These are phyloP conservation scores for Starmerella stigmatis DNA, from an alignment of 805 yeast genomes.

Conservation along the genomic window DNA sequence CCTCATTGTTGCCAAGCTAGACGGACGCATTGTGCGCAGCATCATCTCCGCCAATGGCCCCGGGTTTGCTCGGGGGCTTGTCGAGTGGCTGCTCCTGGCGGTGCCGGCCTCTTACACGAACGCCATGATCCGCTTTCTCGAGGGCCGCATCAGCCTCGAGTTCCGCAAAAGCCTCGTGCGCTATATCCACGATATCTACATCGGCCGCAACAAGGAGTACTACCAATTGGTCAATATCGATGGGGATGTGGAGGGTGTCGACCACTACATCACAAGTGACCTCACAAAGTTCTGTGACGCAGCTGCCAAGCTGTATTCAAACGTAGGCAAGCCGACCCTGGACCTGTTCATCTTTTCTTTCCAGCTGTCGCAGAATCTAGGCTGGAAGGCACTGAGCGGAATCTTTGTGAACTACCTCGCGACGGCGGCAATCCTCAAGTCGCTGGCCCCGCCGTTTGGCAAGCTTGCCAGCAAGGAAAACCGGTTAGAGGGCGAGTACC, in stretches of 20 bases:
- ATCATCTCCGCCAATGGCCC: conserved; percentile 70
- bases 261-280: conserved; percentile 80
- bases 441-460: conserved; percentile 77
- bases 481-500: conserved; percentile 76
- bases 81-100: conserved; percentile 81
- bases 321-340: conserved; percentile 82
- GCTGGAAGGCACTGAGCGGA: conserved; percentile 75
- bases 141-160: conserved; percentile 64
- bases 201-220: conserved; percentile 70
- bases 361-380: conserved; percentile 74
- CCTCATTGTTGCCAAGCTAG: conserved; percentile 73
- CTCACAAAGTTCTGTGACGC: conserved; percentile 70
- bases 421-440: conserved; percentile 65
- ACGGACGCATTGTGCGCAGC: conserved; percentile 85
- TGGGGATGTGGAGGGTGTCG: conserved; percentile 54
- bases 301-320: conserved; percentile 71
- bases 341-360: conserved; percentile 76
- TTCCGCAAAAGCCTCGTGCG: conserved; percentile 76
- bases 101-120: conserved; percentile 89
- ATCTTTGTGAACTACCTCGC: conserved; percentile 69
- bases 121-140: conserved; percentile 74
- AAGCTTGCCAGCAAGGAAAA: conserved; percentile 61
- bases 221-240: conserved; percentile 61
- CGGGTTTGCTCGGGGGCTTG: conserved; percentile 64
- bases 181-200: conserved; percentile 80